Evolutionary conservation across 2,329 filamentous ascomycete species (phyloP).

Genomic region (Didymella glomerata): DNA sequence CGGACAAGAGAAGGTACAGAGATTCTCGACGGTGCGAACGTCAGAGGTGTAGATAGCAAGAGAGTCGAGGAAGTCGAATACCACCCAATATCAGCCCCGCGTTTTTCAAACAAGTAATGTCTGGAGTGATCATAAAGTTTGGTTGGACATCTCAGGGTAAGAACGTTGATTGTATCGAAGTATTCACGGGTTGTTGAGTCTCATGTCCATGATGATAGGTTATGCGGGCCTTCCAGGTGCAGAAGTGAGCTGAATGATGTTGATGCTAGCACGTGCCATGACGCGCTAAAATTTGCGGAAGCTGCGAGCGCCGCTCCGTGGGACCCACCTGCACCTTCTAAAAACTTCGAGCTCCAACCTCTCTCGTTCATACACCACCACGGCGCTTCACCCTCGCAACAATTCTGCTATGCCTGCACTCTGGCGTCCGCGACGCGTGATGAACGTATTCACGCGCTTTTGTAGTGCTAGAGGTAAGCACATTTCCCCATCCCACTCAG

Average conservation of each 20-base stretch:
- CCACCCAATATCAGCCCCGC: neutral
- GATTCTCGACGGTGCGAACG: neutral
- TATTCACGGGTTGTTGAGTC: neutral
- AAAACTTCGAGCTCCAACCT: conserved; percentile 23
- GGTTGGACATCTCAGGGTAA: too few species aligned
- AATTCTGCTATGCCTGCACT: neutral
- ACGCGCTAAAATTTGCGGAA: conserved; percentile 24
- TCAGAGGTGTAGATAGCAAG: conserved; percentile 8
- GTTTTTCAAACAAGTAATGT: too few species aligned
- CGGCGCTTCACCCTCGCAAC: conserved; percentile 7
- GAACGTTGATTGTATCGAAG: too few species aligned
- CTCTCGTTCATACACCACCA: conserved; percentile 14
- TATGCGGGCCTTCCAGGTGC: neutral
- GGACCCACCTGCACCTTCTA: conserved; percentile 15
- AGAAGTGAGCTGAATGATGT: neutral
- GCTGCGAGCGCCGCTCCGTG: conserved; percentile 30
- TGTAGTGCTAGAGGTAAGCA: conserved; percentile 25
- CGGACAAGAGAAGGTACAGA: neutral
- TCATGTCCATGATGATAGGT: neutral
- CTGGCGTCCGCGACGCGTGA: neutral
- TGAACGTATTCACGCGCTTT: neutral
- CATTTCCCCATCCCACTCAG: conserved; percentile 10
- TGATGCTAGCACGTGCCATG: neutral
- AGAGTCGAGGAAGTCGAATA: neutral
- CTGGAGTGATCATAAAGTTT: too few species aligned